A percentile compares a stretch with the other conserved stretches of the same genome.
These are phyloP conservation scores for Xylaria acuta DNA, from an alignment of 495 filamentous ascomycete genomes.

Conservation along the genomic window DNA sequence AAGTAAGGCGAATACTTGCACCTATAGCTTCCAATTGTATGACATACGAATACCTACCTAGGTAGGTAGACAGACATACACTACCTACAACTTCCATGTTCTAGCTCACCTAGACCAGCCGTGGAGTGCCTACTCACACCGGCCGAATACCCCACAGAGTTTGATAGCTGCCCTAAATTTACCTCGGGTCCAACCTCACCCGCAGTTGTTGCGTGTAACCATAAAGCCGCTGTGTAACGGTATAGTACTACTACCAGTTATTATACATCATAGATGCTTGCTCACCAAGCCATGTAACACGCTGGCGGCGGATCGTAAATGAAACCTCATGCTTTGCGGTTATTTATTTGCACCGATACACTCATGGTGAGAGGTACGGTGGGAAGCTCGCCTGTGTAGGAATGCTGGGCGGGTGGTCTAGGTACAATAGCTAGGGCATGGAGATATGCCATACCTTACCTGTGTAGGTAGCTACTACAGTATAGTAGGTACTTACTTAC, in stretches of 20 bases:
- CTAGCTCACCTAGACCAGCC: background rate
- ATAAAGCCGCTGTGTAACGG: conserved; percentile 12
- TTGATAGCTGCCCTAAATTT: background rate
- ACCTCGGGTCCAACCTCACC: background rate
- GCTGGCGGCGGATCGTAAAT: background rate
- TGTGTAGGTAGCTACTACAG: too few relatives aligned
- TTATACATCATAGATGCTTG: background rate
- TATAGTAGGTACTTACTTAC: too few relatives aligned
- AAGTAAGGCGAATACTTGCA: background rate
- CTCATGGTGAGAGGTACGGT: background rate
- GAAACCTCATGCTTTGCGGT: background rate
- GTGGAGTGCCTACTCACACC: background rate
- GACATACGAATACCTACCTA: too few relatives aligned
- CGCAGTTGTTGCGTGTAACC: conserved; percentile 14
- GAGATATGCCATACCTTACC: too few relatives aligned
- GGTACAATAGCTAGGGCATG: background rate
- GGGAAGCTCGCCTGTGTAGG: background rate
- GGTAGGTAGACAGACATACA: background rate
- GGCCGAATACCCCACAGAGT: conserved; percentile 6
- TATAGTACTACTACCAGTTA: background rate
- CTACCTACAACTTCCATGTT: background rate
- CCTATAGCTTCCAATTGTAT: too few relatives aligned
- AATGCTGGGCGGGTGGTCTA: background rate
- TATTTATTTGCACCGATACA: background rate
- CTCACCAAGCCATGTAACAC: background rate